Evolutionary conservation across 2,329 filamentous ascomycete genomes (phyloP), one percentile per base, ranked within the genome.

Genomic region (Fusarium setosum): DNA sequence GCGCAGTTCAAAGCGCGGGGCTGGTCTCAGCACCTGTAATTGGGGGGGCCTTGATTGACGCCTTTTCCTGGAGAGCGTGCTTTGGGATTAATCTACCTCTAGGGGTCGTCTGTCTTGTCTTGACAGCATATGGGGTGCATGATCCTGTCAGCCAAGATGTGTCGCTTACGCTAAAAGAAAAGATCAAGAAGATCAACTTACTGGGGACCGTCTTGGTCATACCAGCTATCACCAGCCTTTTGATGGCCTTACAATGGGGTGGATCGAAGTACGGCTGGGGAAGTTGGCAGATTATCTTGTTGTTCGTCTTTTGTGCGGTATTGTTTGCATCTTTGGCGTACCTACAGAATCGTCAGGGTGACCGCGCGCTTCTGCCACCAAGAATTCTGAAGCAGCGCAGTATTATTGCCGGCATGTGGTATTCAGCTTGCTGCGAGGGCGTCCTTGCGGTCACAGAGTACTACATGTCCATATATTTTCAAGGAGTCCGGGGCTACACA

Each of bases 401-500:
- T 6, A 72, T 72, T 1, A 47, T 72, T 1, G 70, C 68, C 0
- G 70, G 70, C 0, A 72, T 66, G 58, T 72, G 68, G 70, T 71
- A 52, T 6, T 56, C 61, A 8, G 67, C 69, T 0, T 72, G 70
- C 34, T 60, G 56, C 2, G 69, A 72, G 13, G 69, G 69, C 1
- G 47, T 72, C 0, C 56, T 72, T 4, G 45, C 65, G 0, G 70
- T 72, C 3, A 70, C 70, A 0, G 69, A 72, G 23, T 72, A 69
- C 5, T 72, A 72, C 52, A 72, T 72, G 66, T 62, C 63, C 9
- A 72, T 72, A 4, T 72, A 72, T 49, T 72, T 72, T 4, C 70
- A 72, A 11, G 70, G 67, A 11, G 70, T 72, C 2, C 31, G 61
- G 6, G 70, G 70, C 2, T 69, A 70, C 10, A 37, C 69, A 4